Evolutionary conservation across 2,329 filamentous ascomycete species (phyloP).

Genomic region (Pseudogymnoascus sp.): DNA sequence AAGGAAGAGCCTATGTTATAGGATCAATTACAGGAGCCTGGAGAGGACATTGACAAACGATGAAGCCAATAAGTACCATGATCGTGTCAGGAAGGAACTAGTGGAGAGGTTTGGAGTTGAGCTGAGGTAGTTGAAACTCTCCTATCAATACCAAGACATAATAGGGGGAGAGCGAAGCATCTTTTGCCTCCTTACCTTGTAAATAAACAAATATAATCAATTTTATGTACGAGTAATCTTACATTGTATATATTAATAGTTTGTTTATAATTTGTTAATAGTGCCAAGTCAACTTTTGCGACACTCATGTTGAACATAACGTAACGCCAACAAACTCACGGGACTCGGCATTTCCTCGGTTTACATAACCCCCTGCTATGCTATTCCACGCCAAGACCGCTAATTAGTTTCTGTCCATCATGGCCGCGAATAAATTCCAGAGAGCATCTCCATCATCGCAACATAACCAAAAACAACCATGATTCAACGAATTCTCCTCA

Average conservation of each 20-base stretch:
- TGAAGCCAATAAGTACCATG: conserved; percentile 72
- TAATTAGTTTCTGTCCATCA: conserved; percentile 6
- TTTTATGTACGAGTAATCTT: background rate
- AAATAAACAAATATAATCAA: conserved; percentile 2
- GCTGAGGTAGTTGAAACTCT: conserved; percentile 46
- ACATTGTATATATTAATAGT: conserved; percentile 2
- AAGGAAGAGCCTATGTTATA: conserved; percentile 79
- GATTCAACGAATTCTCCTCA: conserved; percentile 44
- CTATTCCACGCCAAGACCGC: conserved; percentile 4
- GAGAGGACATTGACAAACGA: conserved; percentile 83
- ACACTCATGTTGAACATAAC: background rate
- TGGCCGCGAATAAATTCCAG: background rate
- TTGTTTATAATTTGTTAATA: background rate
- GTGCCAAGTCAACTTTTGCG: background rate
- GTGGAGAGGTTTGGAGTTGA: conserved; percentile 71
- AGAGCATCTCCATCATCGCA: background rate
- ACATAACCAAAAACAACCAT: conserved; percentile 29
- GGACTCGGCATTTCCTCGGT: conserved; percentile 5
- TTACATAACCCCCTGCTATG: conserved; percentile 4
- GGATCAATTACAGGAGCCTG: conserved; percentile 87
- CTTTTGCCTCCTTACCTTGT: background rate
- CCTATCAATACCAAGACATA: background rate
- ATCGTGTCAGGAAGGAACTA: conserved; percentile 56
- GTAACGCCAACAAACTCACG: background rate
- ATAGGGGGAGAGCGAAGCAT: background rate